Evolutionary conservation across 2,329 filamentous ascomycete species (phyloP).

Genomic region (Penicillium crustosum): DNA sequence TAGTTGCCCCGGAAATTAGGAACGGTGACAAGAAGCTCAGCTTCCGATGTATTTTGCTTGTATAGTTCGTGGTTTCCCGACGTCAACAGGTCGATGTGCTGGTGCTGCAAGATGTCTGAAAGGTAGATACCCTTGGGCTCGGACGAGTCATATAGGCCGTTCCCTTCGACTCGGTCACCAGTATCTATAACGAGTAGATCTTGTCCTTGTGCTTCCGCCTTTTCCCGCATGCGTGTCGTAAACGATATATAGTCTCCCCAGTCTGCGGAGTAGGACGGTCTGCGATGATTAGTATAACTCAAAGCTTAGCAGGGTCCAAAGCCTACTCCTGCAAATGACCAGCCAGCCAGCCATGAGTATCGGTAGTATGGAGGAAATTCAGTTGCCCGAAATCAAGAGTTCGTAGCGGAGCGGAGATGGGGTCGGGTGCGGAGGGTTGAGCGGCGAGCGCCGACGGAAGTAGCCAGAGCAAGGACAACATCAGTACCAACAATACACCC

Average conservation of each 20-base stretch:
- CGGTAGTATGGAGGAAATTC: conserved; percentile 95
- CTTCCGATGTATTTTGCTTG: conserved; percentile 70
- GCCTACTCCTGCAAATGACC: conserved; percentile 86
- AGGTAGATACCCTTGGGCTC: conserved; percentile 84
- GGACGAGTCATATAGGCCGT: conserved; percentile 89
- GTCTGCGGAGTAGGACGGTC: conserved; percentile 87
- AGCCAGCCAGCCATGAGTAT: conserved; percentile 93
- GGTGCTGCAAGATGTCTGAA: conserved; percentile 80
- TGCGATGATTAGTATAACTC: conserved; percentile 37
- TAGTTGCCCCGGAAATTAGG: conserved; percentile 80
- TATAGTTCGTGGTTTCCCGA: conserved; percentile 97
- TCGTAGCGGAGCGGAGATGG: conserved; percentile 77
- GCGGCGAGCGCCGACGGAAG: conserved; percentile 47
- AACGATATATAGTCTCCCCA: conserved; percentile 99
- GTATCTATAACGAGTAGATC: conserved; percentile 95
- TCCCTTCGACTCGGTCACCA: conserved; percentile 89
- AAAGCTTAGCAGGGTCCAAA: not conserved
- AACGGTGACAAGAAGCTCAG: conserved; percentile 77
- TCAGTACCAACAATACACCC: not conserved
- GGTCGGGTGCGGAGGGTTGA: conserved; percentile 78
- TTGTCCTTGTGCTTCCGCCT: conserved; percentile 72
- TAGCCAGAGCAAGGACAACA: conserved; percentile 23
- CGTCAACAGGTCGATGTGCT: conserved; percentile 79
- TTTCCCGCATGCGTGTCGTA: conserved; percentile 73
- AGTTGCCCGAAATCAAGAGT: conserved; percentile 88